Base-by-base conservation (phyloP, 1,284 basidiomycete genomes). In the Ustilago vetiveriae region DNA sequence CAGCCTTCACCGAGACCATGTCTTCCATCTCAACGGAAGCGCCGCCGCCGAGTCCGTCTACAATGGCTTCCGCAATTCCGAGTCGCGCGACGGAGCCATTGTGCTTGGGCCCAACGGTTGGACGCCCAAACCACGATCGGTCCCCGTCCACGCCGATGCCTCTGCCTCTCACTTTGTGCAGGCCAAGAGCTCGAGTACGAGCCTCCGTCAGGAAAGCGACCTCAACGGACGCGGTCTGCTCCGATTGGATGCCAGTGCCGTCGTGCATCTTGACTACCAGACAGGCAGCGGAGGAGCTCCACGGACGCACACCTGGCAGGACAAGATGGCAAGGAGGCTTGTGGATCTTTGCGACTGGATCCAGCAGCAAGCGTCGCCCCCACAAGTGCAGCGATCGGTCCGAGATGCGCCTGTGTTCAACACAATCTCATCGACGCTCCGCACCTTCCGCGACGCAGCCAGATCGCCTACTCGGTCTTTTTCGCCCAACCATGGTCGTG, bases 1-100 rank as follows among this genome's bases (percentile, higher is more conserved):
- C 87, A 56, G 70, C 21, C 56, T 74, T 29, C 53, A 86, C 40
- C 85, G 88, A 3, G 86, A 91, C 33, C 85, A 91, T 21, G 51
- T 57, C 4, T 35, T 60, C n/a, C 39, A 36, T 13, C 45, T 55
- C 3, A 53, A 54, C 33, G 42, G 37, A 23, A 51, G 41, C 37
- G 23, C 36, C 19, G 43, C 32, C 19, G 32, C 42, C 30, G 49
- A 51, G 14, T 39, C 21, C 9, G 29, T 22, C 33, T 44, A 42
- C 6, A 51, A 69, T 17, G 46, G 40, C 11, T 46, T 57, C 37
- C 55, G 63, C 47, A 48, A 51, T 21, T 1, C 42, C 9, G 42
- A 54, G 7, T 36, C 36, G 19, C 68, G 68, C 32, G 59, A 59
- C 44, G 59, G 64, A 19, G 58, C 64, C 39, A 56, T 67, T 17